These are phyloP conservation scores for Lasiosphaeriaceae sp. DNA, from an alignment of 495 filamentous ascomycete species.

Conservation along the genomic window DNA sequence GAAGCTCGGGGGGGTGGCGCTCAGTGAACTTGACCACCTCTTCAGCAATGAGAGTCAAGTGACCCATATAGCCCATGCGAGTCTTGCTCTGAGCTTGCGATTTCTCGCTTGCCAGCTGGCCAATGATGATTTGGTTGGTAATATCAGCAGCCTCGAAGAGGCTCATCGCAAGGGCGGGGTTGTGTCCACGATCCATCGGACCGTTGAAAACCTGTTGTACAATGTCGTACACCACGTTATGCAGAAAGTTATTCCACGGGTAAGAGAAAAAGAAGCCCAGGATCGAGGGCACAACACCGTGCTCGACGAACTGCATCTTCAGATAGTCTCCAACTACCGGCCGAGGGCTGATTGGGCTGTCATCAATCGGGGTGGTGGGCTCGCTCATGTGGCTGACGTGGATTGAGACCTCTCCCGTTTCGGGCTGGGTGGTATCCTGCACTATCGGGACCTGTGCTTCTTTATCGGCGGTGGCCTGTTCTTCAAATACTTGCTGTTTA, in stretches of 20 bases:
- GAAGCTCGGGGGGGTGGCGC: constrained; percentile 80
- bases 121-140: constrained; percentile 86
- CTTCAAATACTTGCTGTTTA: neutral
- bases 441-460: neutral
- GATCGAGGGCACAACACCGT: constrained; percentile 92
- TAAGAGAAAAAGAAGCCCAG: constrained; percentile 98
- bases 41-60: constrained; percentile 94
- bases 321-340: constrained; percentile 96
- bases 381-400: constrained; percentile 14
- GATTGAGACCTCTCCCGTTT: constrained; percentile 17
- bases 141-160: constrained; percentile 87
- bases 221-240: constrained; percentile 99
- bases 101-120: constrained; percentile 81
- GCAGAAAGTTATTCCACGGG: constrained; percentile 99
- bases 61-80: constrained; percentile 96
- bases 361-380: constrained; percentile 8
- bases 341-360: constrained; percentile 26
- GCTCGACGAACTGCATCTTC: constrained; percentile 95
- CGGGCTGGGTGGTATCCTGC: neutral
- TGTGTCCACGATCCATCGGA: constrained; percentile 93
- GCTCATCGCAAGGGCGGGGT: constrained; percentile 87
- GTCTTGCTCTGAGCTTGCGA: constrained; percentile 78
- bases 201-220: constrained; percentile 99
- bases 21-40: constrained; percentile 99
- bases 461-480: neutral